phyloP scores from a whole-genome alignment of 441 rosid species.

The Iberis amara region DNA sequence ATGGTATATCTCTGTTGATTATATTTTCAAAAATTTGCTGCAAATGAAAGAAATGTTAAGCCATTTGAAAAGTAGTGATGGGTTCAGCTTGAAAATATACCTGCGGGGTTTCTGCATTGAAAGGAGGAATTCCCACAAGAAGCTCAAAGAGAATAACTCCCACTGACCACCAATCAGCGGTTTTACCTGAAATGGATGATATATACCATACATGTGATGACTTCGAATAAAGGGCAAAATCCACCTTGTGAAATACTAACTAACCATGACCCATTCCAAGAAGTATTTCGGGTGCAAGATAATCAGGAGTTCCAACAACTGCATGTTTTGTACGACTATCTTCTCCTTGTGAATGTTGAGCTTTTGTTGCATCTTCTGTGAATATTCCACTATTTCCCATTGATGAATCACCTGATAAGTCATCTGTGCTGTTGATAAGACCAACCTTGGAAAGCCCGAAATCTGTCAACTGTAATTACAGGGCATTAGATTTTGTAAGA shows the following conservation, averaged over 20 bases:
- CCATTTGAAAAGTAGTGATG: background rate
- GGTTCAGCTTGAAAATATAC: slow-evolving; percentile 31
- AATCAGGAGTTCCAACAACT: slow-evolving; percentile 93
- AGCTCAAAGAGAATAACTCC: slow-evolving; percentile 89
- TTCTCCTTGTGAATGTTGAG: slow-evolving; percentile 41
- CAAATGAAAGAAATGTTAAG: slow-evolving; percentile 23
- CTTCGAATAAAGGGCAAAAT: background rate
- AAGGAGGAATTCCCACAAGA: slow-evolving; percentile 91
- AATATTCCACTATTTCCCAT: slow-evolving; percentile 46
- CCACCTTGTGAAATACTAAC: slow-evolving; percentile 22
- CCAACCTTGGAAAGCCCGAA: slow-evolving; percentile 99
- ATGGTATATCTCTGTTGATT: slow-evolving; percentile 90
- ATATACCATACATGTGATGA: background rate
- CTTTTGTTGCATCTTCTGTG: slow-evolving; percentile 49
- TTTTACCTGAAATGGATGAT: slow-evolving; percentile 48
- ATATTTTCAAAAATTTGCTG: slow-evolving; percentile 95
- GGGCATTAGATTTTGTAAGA: slow-evolving; percentile 32
- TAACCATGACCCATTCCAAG: slow-evolving; percentile 97
- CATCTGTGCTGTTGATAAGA: slow-evolving; percentile 93
- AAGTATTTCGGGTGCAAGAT: slow-evolving; percentile 98
- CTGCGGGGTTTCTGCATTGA: slow-evolving; percentile 91
- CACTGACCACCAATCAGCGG: slow-evolving; percentile 99
- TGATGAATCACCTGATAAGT: slow-evolving; percentile 69
- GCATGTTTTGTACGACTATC: slow-evolving; percentile 67
- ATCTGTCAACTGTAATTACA: slow-evolving; percentile 93